Conservation (phyloP, 2,329 filamentous ascomycete genomes). For the Cordyceps cicadae region DNA sequence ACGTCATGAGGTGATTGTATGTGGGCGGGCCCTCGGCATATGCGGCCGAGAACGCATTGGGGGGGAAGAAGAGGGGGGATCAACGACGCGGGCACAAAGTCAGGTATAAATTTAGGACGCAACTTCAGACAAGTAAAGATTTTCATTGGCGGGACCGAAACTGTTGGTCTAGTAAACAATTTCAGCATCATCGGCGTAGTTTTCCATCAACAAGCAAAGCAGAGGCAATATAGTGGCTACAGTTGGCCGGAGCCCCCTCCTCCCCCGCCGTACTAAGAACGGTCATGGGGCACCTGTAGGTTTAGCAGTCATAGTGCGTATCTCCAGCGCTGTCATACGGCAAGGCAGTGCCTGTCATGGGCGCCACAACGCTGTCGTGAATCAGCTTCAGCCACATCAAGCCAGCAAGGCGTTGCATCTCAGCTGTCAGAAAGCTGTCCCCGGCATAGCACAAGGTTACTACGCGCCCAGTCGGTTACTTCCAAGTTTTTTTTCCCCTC, state of each 20-base stretch:
- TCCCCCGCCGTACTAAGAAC: not conserved
- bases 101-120: not conserved
- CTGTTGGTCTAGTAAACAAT: not conserved
- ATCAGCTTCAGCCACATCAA: slow-evolving; percentile 3
- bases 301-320: too few relatives aligned
- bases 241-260: not conserved
- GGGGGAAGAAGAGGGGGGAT: not conserved
- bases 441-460: not conserved
- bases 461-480: not conserved
- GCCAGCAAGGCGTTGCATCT: not conserved
- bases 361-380: not conserved
- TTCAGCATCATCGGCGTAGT: not conserved
- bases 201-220: not conserved
- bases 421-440: not conserved
- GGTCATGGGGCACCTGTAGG: too few relatives aligned
- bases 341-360: not conserved
- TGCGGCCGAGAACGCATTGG: not conserved
- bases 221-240: not conserved
- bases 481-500: not conserved
- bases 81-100: not conserved
- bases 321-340: too few relatives aligned
- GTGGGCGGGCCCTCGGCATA: not conserved
- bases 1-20: not conserved
- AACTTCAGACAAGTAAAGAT: not conserved
- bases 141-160: not conserved